Evolutionary conservation across 805 yeast species (phyloP).

Genomic region (Ogataea methanolica): DNA sequence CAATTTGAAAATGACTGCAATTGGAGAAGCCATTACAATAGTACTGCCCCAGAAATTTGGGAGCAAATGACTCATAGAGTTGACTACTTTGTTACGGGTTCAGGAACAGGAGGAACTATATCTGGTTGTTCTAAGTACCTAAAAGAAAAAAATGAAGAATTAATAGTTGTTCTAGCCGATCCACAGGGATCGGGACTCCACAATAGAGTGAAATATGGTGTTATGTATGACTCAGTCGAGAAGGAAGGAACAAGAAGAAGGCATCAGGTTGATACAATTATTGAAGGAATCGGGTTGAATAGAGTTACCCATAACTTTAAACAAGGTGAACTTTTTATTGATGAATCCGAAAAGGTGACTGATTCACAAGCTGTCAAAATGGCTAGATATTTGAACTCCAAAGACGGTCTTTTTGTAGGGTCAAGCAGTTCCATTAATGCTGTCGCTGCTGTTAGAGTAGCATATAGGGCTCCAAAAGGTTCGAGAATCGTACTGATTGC

Average conservation of each 20-base stretch:
- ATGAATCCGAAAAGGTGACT: constrained; percentile 72
- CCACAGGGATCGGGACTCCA: constrained; percentile 95
- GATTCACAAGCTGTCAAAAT: constrained; percentile 80
- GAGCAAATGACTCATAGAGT: constrained; percentile 59
- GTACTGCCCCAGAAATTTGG: constrained; percentile 94
- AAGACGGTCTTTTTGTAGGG: constrained; percentile 91
- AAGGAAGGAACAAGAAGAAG: constrained; percentile 90
- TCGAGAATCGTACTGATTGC: constrained; percentile 76
- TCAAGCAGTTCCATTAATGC: constrained; percentile 92
- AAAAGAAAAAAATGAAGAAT: constrained; percentile 40
- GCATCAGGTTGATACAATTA: constrained; percentile 92
- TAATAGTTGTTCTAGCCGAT: constrained; percentile 72
- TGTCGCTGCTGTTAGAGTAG: constrained; percentile 74
- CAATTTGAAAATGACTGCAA: constrained; percentile 92
- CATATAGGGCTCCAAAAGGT: constrained; percentile 48
- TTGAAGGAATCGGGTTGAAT: constrained; percentile 92
- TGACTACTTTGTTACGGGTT: constrained; percentile 82
- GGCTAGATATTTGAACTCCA: constrained; percentile 77
- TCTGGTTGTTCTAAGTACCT: constrained; percentile 83
- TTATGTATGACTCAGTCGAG: constrained; percentile 87
- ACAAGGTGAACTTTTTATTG: constrained; percentile 65
- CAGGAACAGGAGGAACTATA: constrained; percentile 97
- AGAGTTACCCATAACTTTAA: constrained; percentile 78
- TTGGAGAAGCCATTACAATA: constrained; percentile 75
- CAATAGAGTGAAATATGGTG: constrained; percentile 82